These are phyloP conservation scores for Kokia cookei DNA, from an alignment of 441 rosid genomes.

Conservation along the genomic window DNA sequence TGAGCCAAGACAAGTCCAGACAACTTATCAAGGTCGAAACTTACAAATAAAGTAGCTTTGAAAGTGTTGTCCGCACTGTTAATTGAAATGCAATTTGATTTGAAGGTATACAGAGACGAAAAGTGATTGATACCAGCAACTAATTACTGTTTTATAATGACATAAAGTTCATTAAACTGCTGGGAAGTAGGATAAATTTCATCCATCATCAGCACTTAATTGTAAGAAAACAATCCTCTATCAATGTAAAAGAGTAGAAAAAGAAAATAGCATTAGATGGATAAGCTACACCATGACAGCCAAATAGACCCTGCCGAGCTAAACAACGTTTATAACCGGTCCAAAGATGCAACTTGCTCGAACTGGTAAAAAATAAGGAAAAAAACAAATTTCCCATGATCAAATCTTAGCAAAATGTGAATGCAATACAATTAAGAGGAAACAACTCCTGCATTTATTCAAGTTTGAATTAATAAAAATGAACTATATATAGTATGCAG, in stretches of 20 bases:
- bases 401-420: neutral
- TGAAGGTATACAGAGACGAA: neutral
- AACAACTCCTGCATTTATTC: neutral
- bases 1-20: neutral
- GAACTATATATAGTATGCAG: neutral
- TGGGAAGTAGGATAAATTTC: neutral
- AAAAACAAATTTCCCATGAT: neutral
- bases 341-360: neutral
- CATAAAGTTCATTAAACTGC: neutral
- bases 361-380: neutral
- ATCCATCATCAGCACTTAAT: neutral
- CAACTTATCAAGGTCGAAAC: neutral
- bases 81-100: neutral
- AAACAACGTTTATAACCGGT: neutral
- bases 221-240: neutral
- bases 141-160: neutral
- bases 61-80: conserved; percentile 29
- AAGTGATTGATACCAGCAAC: neutral
- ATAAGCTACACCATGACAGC: neutral
- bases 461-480: neutral
- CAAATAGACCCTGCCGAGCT: neutral
- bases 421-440: neutral
- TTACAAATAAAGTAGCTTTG: conserved; percentile 2
- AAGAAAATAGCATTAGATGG: neutral
- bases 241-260: neutral